Evolutionary conservation across 2,329 filamentous ascomycete genomes (phyloP).

Genomic region (Fusarium buxicola): DNA sequence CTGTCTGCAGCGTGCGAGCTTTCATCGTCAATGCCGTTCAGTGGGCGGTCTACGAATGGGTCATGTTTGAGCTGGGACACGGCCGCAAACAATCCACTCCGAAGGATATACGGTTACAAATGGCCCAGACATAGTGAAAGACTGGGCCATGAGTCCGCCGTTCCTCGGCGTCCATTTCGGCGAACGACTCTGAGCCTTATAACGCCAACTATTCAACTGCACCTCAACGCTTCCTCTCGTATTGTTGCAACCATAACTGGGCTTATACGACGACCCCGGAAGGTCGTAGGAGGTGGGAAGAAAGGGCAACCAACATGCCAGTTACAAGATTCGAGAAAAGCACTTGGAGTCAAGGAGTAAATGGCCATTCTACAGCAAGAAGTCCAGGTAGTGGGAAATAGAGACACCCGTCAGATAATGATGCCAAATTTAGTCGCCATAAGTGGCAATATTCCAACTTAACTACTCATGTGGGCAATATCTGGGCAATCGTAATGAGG

Average conservation of each 20-base stretch:
- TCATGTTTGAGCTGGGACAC: conserved; percentile 71
- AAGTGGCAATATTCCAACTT: too few relatives aligned
- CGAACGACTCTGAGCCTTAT: background rate
- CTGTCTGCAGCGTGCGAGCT: conserved; percentile 84
- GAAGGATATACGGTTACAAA: conserved; percentile 3
- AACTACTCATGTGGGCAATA: too few relatives aligned
- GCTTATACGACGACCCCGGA: background rate
- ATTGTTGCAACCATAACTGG: background rate
- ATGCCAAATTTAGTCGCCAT: too few relatives aligned
- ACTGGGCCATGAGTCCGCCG: background rate
- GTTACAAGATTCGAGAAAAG: background rate
- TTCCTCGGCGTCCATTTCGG: background rate
- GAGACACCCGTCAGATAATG: too few relatives aligned
- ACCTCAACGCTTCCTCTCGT: too few relatives aligned
- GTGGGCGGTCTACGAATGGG: conserved; percentile 93
- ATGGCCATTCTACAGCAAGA: too few relatives aligned
- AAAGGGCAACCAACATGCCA: conserved; percentile 8
- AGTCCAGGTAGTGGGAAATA: too few relatives aligned
- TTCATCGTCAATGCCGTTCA: conserved; percentile 95
- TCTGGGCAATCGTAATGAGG: too few relatives aligned
- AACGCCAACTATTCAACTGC: background rate
- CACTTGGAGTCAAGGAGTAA: too few relatives aligned
- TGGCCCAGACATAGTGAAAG: conserved; percentile 7
- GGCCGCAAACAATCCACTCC: conserved; percentile 29
- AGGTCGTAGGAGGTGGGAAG: background rate